A percentile compares a stretch with the other conserved stretches of the same genome.
These are phyloP conservation scores for Chytriomyces sp. DNA, from an alignment of 192 early-diverging fungal genomes.

Conservation along the genomic window DNA sequence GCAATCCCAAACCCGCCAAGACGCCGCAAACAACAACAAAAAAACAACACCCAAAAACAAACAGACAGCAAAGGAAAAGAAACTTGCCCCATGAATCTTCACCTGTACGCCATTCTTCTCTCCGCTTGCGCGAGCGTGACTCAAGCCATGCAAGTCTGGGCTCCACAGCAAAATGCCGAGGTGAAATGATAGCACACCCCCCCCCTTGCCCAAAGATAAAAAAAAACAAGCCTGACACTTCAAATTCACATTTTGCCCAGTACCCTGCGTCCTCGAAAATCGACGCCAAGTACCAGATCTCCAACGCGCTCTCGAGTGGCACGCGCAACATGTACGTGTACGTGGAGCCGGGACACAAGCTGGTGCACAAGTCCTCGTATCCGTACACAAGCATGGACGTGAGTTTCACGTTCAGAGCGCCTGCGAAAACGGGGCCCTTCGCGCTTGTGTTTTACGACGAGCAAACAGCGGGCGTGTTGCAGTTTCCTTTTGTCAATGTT, in stretches of 20 bases:
- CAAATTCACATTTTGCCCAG: not conserved
- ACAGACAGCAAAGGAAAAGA: no score
- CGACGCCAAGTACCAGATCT: not conserved
- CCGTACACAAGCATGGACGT: not conserved
- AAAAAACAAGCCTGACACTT: not conserved
- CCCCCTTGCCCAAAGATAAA: no score
- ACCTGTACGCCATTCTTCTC: no score
- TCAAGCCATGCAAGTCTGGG: no score
- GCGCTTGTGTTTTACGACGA: slow-evolving; percentile 22
- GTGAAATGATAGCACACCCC: no score
- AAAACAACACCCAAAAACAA: no score
- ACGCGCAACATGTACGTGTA: slow-evolving; percentile 17
- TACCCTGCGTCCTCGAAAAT: not conserved
- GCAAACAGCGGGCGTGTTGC: not conserved
- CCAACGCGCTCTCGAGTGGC: slow-evolving; percentile 19
- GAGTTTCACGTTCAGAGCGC: not conserved
- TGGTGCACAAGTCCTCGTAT: not conserved
- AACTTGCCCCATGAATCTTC: no score
- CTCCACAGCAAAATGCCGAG: no score
- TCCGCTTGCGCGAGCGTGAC: no score
- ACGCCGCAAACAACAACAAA: no score
- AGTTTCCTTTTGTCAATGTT: slow-evolving; percentile 10
- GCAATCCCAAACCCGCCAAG: no score
- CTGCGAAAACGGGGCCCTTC: not conserved
- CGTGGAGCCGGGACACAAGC: slow-evolving; percentile 15